Evolutionary conservation across 352 stramenopile genomes (phyloP), one percentile per base, ranked within the genome.

Genomic region (Thraustochytrium sp.): DNA sequence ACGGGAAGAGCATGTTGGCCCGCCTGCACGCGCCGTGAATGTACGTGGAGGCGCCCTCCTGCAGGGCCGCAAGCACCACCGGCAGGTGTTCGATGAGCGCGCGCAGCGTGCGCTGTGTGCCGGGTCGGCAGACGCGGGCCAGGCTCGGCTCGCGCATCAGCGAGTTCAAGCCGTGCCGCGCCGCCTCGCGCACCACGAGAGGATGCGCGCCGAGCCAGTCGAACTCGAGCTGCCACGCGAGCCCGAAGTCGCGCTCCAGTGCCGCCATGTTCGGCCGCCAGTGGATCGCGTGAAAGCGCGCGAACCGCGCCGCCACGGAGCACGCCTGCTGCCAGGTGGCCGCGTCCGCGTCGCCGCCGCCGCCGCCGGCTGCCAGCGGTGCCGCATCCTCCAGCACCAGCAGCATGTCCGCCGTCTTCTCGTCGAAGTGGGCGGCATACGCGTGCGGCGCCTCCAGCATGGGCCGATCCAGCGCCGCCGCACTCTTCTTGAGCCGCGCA

Each of bases 281-380:
- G 68, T 46, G 26, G 4, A 80, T 1, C 11, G 68, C 48, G 38
- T 80, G 68, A 31, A 80, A 80, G 18, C 68, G 46, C n/a, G 68
- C 68, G 42, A 75, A 80, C 3, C 68, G 48, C n/a, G 68, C 34
- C 26, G 68, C 68, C 37, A 80, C 68, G 23, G 36, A 72, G 68
- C 68, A 80, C 9, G 42, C 68, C 11, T 51, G 46, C 31, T 80
- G 68, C 68, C 68, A 80, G 18, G 68, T 37, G 34, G 46, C 68
- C 29, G 44, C 68, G 36, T 49, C 0, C 1, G 76, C 0, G 18
- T 68, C 44, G 37, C 34, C 13, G 2, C 68, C 68, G 26, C 36
- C 18, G 1, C 31, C 29, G 46, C n/a, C n/a, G n/a, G n/a, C n/a
- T n/a, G n/a, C n/a, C n/a, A 61, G 53, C 34, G 42, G 42, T 26